phyloP scores from a whole-genome alignment of 2,329 filamentous ascomycete genomes.

The Emergomyces africanus region DNA sequence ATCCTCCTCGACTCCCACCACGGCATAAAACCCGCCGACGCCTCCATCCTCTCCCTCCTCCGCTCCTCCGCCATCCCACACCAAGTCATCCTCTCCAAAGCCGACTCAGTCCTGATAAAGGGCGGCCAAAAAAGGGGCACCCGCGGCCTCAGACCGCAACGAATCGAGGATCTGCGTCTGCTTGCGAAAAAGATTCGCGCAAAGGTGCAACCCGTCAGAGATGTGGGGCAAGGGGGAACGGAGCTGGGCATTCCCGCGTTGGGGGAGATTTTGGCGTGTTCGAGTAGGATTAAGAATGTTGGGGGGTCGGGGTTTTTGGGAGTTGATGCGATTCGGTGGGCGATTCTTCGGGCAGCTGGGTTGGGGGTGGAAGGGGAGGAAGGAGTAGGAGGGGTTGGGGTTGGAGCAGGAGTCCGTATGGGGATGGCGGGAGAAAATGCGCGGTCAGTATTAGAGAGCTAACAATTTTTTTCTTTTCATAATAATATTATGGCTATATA shows the following conservation, averaged over 20 bases:
- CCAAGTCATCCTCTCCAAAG: constrained; percentile 55
- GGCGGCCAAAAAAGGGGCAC: not conserved
- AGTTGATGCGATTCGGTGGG: constrained; percentile 50
- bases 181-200: constrained; percentile 24
- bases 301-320: constrained; percentile 41
- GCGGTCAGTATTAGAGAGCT: not conserved
- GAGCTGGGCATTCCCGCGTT: constrained; percentile 30
- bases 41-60: constrained; percentile 44
- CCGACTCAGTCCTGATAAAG: constrained; percentile 42
- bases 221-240: constrained; percentile 19
- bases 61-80: constrained; percentile 45
- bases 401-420: not conserved
- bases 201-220: constrained; percentile 30
- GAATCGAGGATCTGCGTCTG: constrained; percentile 13
- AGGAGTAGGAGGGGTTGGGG: not conserved
- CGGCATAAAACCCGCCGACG: constrained; percentile 50
- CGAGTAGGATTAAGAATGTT: constrained; percentile 37
- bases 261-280: constrained; percentile 50
- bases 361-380: constrained; percentile 32
- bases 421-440: not conserved
- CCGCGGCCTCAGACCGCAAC: not conserved
- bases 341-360: constrained; percentile 49
- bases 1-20: constrained; percentile 52
- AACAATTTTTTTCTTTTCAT: not conserved
- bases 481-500: not conserved